These are phyloP conservation scores for Ehretia macrophylla DNA, from an alignment of 257 asterid species.

Conservation along the genomic window DNA sequence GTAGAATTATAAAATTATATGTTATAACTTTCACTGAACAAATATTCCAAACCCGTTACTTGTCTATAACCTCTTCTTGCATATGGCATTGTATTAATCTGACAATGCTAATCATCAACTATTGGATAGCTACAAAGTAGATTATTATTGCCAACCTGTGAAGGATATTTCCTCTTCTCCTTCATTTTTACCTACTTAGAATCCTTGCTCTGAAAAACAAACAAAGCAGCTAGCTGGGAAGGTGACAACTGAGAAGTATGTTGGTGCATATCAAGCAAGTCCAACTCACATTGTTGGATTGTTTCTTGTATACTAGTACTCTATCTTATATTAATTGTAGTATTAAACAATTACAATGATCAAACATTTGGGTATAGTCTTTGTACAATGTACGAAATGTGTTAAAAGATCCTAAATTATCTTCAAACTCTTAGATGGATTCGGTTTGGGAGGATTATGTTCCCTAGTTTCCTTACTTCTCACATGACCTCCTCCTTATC, in stretches of 20 bases:
- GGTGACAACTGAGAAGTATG: constrained; percentile 4
- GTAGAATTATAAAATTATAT: too few relatives aligned
- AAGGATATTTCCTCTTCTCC: constrained; percentile 22
- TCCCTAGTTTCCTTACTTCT: neutral
- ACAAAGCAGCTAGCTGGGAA: constrained; percentile 9
- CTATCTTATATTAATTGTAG: neutral
- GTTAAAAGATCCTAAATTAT: too few relatives aligned
- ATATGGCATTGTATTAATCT: too few relatives aligned
- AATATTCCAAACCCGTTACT: too few relatives aligned
- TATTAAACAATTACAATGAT: neutral
- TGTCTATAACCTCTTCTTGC: too few relatives aligned
- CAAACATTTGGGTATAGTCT: neutral
- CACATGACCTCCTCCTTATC: neutral
- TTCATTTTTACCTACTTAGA: neutral
- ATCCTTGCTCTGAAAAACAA: constrained; percentile 1
- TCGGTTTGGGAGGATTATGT: neutral
- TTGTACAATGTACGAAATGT: neutral
- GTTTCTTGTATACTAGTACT: neutral
- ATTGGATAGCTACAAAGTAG: too few relatives aligned
- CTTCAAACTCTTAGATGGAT: neutral
- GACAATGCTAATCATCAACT: too few relatives aligned
- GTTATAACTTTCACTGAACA: too few relatives aligned
- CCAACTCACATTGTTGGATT: constrained; percentile 27
- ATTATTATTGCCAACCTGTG: neutral
- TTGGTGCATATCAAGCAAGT: constrained; percentile 15